Evolutionary conservation across 805 yeast species (phyloP).

Genomic region (Debaryomyces castellii): DNA sequence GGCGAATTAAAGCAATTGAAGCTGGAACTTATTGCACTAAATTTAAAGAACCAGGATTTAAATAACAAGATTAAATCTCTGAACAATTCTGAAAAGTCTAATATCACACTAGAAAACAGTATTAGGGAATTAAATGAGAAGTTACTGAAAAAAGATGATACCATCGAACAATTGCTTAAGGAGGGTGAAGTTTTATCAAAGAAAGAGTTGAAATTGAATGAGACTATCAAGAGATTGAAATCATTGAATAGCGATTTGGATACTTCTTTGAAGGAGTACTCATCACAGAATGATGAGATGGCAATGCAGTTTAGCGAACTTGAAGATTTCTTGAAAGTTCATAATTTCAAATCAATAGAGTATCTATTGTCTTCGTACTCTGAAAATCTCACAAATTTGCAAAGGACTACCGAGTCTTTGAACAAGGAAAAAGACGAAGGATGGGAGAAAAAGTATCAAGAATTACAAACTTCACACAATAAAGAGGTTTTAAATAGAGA

Average conservation of each 20-base stretch:
- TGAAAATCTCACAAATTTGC: conserved; percentile 11
- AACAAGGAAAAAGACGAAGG: conserved; percentile 16
- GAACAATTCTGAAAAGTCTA: not conserved
- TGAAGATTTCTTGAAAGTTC: conserved; percentile 27
- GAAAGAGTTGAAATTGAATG: conserved; percentile 68
- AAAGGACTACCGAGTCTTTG: conserved; percentile 14
- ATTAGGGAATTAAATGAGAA: conserved; percentile 23
- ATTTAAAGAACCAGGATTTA: not conserved
- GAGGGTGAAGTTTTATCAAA: conserved; percentile 76
- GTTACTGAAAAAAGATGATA: conserved; percentile 52
- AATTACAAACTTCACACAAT: conserved; percentile 21
- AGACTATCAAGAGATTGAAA: conserved; percentile 62
- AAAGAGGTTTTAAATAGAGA: conserved; percentile 21
- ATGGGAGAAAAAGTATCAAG: conserved; percentile 26
- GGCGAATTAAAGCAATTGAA: conserved; percentile 2
- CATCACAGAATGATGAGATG: conserved; percentile 29
- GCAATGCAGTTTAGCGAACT: conserved; percentile 39
- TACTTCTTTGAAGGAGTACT: conserved; percentile 23
- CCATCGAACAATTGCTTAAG: conserved; percentile 62
- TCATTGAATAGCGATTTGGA: conserved; percentile 29
- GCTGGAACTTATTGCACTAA: not conserved
- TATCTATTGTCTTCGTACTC: conserved; percentile 23
- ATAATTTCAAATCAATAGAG: conserved; percentile 27
- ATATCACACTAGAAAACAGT: conserved; percentile 5
- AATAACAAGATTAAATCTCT: not conserved